Conservation (phyloP, 1,139 yeast genomes). For the Candida gigantensis region DNA sequence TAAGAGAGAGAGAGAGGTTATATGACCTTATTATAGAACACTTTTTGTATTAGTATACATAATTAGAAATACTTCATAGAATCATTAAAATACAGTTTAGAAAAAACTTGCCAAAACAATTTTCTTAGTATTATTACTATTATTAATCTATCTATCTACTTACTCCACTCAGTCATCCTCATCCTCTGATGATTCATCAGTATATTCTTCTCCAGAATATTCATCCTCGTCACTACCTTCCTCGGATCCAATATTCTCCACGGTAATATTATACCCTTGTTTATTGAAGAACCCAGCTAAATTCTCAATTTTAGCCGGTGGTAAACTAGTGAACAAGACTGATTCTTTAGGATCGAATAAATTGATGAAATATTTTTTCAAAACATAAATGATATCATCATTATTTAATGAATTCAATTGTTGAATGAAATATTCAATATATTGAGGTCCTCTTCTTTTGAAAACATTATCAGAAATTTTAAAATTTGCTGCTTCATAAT, state of each 20-base stretch:
- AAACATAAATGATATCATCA: slow-evolving; percentile 55
- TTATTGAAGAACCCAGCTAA: slow-evolving; percentile 48
- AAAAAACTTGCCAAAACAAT: no score
- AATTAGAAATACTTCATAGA: no score
- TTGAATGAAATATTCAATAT: slow-evolving; percentile 48
- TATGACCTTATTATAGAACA: no score
- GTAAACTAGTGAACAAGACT: slow-evolving; percentile 69
- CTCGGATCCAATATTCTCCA: slow-evolving; percentile 50
- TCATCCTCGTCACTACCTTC: slow-evolving; percentile 17
- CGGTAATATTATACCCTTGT: slow-evolving; percentile 61
- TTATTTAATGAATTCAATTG: slow-evolving; percentile 53
- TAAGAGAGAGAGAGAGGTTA: background rate
- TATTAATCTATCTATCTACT: background rate
- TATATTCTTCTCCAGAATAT: slow-evolving; percentile 1
- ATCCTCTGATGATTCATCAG: slow-evolving; percentile 2
- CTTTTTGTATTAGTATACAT: no score
- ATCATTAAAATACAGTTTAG: no score
- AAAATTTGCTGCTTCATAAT: slow-evolving; percentile 61
- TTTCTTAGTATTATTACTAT: no score
- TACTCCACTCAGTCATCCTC: background rate
- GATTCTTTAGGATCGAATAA: slow-evolving; percentile 60
- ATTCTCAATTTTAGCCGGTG: slow-evolving; percentile 59
- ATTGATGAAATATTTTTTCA: slow-evolving; percentile 60
- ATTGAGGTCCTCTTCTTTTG: slow-evolving; percentile 69
- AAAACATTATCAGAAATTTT: slow-evolving; percentile 69